Evolutionary conservation across 75 land plant species (phyloP).

Genomic region (Gnetum montanum): DNA sequence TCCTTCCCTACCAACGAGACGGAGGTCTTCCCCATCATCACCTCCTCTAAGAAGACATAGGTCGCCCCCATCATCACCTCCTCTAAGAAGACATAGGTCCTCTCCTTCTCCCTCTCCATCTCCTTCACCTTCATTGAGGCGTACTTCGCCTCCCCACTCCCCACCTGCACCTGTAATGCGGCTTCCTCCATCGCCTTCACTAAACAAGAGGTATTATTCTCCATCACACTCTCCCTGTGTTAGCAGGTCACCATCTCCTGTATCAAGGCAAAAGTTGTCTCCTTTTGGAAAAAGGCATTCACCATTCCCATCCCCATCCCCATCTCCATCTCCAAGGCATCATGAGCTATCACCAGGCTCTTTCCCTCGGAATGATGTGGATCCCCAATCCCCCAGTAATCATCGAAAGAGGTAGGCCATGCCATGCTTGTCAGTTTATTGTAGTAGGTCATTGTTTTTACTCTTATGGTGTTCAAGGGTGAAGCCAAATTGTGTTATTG

Average conservation of each 20-base stretch:
- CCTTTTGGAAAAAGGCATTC: constrained; percentile 4
- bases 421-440: not conserved
- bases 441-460: not conserved
- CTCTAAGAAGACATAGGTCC: not conserved
- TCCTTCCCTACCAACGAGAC: not conserved
- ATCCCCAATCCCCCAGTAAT: constrained; percentile 12
- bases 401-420: constrained; percentile 14
- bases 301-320: constrained; percentile 1
- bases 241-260: constrained; percentile 1
- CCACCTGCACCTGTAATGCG: not conserved
- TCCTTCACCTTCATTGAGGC: constrained; percentile 5
- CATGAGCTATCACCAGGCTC: constrained; percentile 15
- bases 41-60: too few species aligned
- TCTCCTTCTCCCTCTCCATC: not conserved
- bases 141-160: too few species aligned
- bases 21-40: not conserved
- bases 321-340: constrained; percentile 9
- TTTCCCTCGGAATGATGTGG: constrained; percentile 15
- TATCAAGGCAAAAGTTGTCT: not conserved
- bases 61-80: not conserved
- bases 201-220: not conserved
- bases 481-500: not conserved
- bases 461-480: not conserved
- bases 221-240: not conserved
- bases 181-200: constrained; percentile 8